A percentile compares a stretch with the other conserved stretches of the same genome.
These are phyloP conservation scores for Stephania cephalantha DNA, from an alignment of 164 flowering plant genomes.

Conservation along the genomic window DNA sequence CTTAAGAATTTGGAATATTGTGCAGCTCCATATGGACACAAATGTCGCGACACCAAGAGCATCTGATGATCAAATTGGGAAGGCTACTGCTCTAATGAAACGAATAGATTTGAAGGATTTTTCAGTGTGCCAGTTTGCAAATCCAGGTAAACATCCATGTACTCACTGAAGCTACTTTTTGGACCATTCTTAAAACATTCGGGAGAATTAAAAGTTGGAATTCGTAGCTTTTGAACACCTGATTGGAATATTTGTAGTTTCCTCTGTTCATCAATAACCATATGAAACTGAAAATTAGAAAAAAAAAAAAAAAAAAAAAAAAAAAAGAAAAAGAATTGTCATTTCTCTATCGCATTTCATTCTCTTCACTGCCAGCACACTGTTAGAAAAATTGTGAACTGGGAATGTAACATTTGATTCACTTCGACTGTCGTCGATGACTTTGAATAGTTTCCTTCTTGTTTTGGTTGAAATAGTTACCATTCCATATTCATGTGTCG, in stretches of 20 bases:
- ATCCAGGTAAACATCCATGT: slow-evolving; percentile 54
- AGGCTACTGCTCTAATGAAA: slow-evolving; percentile 56
- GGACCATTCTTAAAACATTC: not conserved
- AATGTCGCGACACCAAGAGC: slow-evolving; percentile 43
- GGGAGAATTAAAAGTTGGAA: not conserved
- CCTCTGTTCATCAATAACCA: not conserved
- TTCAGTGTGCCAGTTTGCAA: slow-evolving; percentile 89
- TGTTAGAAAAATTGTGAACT: too few relatives aligned
- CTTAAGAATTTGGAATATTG: not conserved
- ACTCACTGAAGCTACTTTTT: not conserved
- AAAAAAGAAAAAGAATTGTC: not conserved
- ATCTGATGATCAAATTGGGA: slow-evolving; percentile 67
- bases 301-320: not conserved
- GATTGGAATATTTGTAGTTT: not conserved
- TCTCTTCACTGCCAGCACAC: too few relatives aligned
- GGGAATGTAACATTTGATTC: too few relatives aligned
- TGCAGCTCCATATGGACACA: slow-evolving; percentile 52
- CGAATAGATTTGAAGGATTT: slow-evolving; percentile 82
- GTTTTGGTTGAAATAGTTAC: not conserved
- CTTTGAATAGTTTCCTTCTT: too few relatives aligned
- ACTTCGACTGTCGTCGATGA: too few relatives aligned
- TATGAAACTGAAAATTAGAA: not conserved
- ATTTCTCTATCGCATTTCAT: too few relatives aligned
- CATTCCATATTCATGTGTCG: slow-evolving; percentile 3
- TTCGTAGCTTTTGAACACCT: too few relatives aligned